A percentile compares a stretch with the other conserved stretches of the same genome.
Evolutionary conservation across 208 protist species (phyloP).

Genomic region (Leishmania lainsoni): DNA sequence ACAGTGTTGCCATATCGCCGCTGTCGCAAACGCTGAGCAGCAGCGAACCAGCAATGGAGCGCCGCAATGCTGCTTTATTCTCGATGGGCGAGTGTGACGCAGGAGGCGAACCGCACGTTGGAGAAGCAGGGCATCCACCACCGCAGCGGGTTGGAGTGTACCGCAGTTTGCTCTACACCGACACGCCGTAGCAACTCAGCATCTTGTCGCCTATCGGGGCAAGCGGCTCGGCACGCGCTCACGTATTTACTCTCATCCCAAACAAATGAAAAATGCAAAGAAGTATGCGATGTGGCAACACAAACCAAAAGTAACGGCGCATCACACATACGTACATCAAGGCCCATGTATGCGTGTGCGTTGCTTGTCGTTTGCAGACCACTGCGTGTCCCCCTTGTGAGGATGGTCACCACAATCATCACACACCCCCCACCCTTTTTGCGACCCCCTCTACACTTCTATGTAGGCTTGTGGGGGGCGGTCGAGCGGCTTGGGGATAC

Average conservation of each 20-base stretch:
- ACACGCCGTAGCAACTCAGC: constrained; percentile 27
- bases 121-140: neutral
- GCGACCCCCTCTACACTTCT: neutral
- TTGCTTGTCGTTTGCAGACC: neutral
- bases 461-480: neutral
- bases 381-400: neutral
- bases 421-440: too few relatives aligned
- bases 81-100: neutral
- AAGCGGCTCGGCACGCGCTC: neutral
- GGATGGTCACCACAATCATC: too few relatives aligned
- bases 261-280: neutral
- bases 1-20: neutral
- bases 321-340: neutral
- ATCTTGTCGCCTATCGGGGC: neutral
- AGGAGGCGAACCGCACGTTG: neutral
- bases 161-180: constrained; percentile 35
- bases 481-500: neutral
- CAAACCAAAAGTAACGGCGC: neutral
- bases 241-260: neutral
- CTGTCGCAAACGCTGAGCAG: neutral
- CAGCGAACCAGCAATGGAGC: neutral
- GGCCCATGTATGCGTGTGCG: neutral
- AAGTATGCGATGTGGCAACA: neutral
- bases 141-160: constrained; percentile 25
- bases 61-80: neutral